Conservation (phyloP, 306 rosid genomes). For the Cyclanthera cordifolia region DNA sequence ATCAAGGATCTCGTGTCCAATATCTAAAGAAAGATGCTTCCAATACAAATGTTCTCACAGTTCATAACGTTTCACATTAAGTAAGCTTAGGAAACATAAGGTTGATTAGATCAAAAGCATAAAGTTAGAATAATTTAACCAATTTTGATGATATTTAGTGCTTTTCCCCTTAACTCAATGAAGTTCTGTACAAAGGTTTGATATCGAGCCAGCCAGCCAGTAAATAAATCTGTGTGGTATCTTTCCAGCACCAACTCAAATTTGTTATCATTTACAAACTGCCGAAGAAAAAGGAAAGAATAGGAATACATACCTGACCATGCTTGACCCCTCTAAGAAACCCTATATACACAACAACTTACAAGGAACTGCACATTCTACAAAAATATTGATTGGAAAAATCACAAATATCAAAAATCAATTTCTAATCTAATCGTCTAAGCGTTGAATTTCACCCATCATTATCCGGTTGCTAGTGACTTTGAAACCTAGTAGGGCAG, state of each 20-base stretch:
- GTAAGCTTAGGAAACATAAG: too few species aligned
- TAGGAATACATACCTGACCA: neutral
- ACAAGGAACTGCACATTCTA: constrained; percentile 6
- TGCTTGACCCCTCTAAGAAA: neutral
- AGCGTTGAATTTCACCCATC: constrained; percentile 53
- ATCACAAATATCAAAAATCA: neutral
- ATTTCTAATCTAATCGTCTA: constrained; percentile 24
- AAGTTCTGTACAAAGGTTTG: constrained; percentile 10
- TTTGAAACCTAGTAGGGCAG: constrained; percentile 49
- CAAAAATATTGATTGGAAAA: constrained; percentile 7
- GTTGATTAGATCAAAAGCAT: too few species aligned
- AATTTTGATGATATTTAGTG: neutral
- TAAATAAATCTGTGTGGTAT: neutral
- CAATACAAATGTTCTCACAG: too few species aligned
- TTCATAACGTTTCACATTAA: too few species aligned
- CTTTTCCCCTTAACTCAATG: neutral
- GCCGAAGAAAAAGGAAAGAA: neutral
- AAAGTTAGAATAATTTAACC: neutral
- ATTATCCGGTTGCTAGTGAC: constrained; percentile 46
- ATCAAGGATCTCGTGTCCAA: too few species aligned
- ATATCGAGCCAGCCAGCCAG: neutral
- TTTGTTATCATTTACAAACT: constrained; percentile 1
- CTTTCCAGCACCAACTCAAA: constrained; percentile 6
- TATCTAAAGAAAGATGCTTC: too few species aligned
- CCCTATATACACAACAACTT: constrained; percentile 4